Percentiles rank a stretch among this genome's conserved stretches.
These are phyloP conservation scores for Claviceps arundinis DNA, from an alignment of 2,329 filamentous ascomycete genomes.

Conservation along the genomic window DNA sequence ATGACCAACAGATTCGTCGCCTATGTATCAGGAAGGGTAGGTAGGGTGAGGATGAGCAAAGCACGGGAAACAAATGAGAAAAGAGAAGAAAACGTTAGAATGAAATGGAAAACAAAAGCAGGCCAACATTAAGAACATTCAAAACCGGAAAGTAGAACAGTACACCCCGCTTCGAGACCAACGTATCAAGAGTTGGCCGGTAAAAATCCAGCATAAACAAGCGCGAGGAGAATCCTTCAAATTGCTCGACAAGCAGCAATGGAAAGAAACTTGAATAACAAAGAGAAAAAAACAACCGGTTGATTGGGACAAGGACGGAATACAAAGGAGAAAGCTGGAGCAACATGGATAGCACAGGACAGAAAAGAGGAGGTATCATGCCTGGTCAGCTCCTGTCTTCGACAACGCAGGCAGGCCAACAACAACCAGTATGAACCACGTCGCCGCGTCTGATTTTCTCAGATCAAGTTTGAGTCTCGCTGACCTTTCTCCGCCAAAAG, in stretches of 20 bases:
- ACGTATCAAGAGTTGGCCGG: constrained; percentile 16
- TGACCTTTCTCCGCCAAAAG: neutral
- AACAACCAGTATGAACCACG: constrained; percentile 10
- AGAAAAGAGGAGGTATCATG: constrained; percentile 23
- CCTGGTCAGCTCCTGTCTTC: constrained; percentile 15
- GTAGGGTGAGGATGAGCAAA: neutral
- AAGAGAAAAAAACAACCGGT: constrained; percentile 4
- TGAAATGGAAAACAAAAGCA: neutral
- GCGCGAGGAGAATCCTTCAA: constrained; percentile 22
- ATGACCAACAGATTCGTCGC: neutral
- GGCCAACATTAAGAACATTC: constrained; percentile 15
- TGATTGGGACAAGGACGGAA: neutral
- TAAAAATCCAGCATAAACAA: constrained; percentile 17
- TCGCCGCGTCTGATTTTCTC: constrained; percentile 4
- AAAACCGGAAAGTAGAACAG: constrained; percentile 20
- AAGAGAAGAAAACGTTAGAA: neutral
- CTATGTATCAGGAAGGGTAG: constrained; percentile 4
- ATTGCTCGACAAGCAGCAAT: constrained; percentile 8
- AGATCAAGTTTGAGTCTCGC: neutral
- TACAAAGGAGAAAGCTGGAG: constrained; percentile 6
- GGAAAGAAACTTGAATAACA: constrained; percentile 6
- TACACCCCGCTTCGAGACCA: constrained; percentile 22
- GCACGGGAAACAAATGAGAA: constrained; percentile 5
- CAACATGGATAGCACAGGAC: constrained; percentile 9
- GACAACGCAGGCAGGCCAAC: constrained; percentile 12